Base-by-base conservation (phyloP, 345 rosid genomes). In the Gossypium raimondii region DNA sequence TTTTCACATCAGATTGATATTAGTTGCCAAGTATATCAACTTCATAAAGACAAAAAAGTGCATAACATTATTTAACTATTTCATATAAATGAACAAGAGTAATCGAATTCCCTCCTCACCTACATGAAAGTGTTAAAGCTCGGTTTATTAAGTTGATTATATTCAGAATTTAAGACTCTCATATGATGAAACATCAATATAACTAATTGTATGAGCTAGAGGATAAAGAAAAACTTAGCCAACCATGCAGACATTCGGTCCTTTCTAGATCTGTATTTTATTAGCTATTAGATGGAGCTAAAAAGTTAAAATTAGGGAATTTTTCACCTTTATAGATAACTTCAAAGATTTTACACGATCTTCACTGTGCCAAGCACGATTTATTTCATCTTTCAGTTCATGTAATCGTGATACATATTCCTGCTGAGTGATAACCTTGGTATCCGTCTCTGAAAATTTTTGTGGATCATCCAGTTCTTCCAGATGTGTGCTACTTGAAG, bases 291-390 rank as follows among this genome's bases (percentile, higher is more conserved):
- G 81, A 10, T n/a, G 48, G 48, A 70, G 64, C 38, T 73, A 67
- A 25, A 59, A 59, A 12, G 64, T 25, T 59, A 20, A 72, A 63
- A 72, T 71, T 55, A 50, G 59, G 63, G 17, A 4, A 67, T 72
- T 11, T 55, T 52, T 71, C 56, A 92, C 97, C 97, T 94, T 86
- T 77, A 92, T 89, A 50, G 93, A 87, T 59, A 94, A 83, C 80
- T 88, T 94, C 83, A 94, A 84, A 44, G 97, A 82, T 43, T 89
- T 84, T n/a, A 89, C 93, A 64, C 94, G 94, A 83, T 92, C 97
- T 76, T 85, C 94, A 75, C 65, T 81, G 75, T 16, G 78, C 98
- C 98, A 94, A 70, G 94, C 93, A 43, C 72, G 74, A 77, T 78
- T 83, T 50, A 92, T 90, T 81, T 86, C 91, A 82, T 90, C 97